phyloP scores from a whole-genome alignment of 139 green algal genomes.

The Raphidocelis subcapitata region DNA sequence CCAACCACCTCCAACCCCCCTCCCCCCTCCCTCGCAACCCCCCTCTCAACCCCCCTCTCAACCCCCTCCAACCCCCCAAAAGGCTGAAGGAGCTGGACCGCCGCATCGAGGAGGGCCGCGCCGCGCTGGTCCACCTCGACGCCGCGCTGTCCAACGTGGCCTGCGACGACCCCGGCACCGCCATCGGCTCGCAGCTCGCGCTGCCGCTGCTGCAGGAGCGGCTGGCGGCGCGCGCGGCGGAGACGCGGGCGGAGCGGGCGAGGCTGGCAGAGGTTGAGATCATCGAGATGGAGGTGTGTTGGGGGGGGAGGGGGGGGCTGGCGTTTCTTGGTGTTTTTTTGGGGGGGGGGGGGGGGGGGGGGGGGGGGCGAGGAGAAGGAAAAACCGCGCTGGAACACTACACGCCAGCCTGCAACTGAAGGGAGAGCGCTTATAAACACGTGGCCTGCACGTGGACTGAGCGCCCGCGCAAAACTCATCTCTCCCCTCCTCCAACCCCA shows the following conservation, averaged over 20 bases:
- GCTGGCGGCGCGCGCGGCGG: conserved; percentile 59
- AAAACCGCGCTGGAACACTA: no score
- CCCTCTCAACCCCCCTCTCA: no score
- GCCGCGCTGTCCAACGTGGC: conserved; percentile 72
- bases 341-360: no score
- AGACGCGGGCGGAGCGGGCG: conserved; percentile 54
- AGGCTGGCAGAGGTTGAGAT: conserved; percentile 72
- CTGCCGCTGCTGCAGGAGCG: conserved; percentile 74
- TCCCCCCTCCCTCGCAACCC: no score
- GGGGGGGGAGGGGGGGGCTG: neutral
- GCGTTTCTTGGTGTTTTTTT: neutral
- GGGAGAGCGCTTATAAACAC: no score
- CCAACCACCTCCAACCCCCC: no score
- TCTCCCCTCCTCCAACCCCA: neutral
- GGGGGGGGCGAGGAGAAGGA: no score
- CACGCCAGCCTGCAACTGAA: no score
- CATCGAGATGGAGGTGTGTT: conserved; percentile 72
- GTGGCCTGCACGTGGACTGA: no score
- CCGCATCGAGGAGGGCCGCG: conserved; percentile 64
- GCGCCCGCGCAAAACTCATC: neutral
- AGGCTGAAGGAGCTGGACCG: conserved; percentile 51
- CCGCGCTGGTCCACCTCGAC: conserved; percentile 78
- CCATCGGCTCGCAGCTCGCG: conserved; percentile 64
- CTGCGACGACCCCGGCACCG: conserved; percentile 76
- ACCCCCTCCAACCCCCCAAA: no score